Evolutionary conservation across 2,329 filamentous ascomycete genomes (phyloP).

Genomic region (Rasamsonia emersonii): DNA sequence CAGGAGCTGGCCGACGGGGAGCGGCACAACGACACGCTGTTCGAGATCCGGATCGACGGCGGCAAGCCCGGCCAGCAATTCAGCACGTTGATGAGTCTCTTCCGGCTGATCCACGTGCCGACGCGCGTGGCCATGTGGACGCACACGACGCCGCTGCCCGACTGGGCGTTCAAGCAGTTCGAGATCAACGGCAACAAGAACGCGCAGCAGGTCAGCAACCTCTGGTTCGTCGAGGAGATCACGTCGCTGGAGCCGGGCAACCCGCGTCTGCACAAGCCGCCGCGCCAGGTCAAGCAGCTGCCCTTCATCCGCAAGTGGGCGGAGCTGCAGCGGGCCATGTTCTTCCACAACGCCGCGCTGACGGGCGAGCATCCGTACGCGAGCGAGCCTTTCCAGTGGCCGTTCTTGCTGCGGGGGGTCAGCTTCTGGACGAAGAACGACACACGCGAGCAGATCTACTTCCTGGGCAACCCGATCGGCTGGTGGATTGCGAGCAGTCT

Average conservation of each 20-base stretch:
- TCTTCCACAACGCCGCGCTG: slow-evolving; percentile 97
- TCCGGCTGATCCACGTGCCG: slow-evolving; percentile 90
- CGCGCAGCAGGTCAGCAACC: slow-evolving; percentile 75
- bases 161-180: slow-evolving; percentile 95
- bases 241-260: slow-evolving; percentile 66
- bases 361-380: slow-evolving; percentile 96
- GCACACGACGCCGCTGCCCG: slow-evolving; percentile 85
- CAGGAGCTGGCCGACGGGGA: slow-evolving; percentile 62
- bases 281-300: slow-evolving; percentile 70
- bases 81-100: slow-evolving; percentile 82
- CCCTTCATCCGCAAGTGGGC: slow-evolving; percentile 92
- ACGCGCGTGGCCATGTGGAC: slow-evolving; percentile 99
- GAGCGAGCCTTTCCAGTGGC: slow-evolving; percentile 93
- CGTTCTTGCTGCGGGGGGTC: slow-evolving; percentile 90
- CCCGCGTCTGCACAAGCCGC: slow-evolving; percentile 64
- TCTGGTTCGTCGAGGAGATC: slow-evolving; percentile 91
- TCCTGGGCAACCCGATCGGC: slow-evolving; percentile 89
- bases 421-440: slow-evolving; percentile 99
- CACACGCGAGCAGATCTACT: slow-evolving; percentile 95
- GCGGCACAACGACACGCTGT: slow-evolving; percentile 80
- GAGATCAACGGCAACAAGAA: slow-evolving; percentile 99
- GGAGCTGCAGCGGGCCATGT: slow-evolving; percentile 95
- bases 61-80: slow-evolving; percentile 76
- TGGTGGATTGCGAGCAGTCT: slow-evolving; percentile 96
- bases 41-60: slow-evolving; percentile 83